Percentiles rank a stretch among this genome's conserved stretches.
phyloP scores from a whole-genome alignment of 2,329 filamentous ascomycete genomes.

The Sporothrix luriei region DNA sequence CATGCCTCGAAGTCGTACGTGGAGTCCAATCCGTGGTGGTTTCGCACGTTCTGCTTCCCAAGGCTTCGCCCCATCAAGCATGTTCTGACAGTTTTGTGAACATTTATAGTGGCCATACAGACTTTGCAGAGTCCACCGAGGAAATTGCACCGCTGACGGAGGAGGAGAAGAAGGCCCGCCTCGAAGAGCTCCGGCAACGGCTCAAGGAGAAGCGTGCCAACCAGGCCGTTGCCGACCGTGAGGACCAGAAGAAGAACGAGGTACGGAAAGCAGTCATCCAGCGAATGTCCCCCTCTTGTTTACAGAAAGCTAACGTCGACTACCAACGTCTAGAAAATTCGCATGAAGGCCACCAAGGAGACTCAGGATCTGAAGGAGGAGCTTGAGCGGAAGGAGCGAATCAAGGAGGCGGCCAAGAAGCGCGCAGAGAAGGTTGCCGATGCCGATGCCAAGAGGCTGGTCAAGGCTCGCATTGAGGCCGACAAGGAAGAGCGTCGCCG shows the following conservation, averaged over 20 bases:
- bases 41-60: neutral
- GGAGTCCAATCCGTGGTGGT: neutral
- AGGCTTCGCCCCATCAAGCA: no score
- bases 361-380: constrained; percentile 88
- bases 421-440: constrained; percentile 86
- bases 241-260: constrained; percentile 83
- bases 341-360: constrained; percentile 87
- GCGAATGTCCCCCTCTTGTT: neutral
- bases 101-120: constrained; percentile 68
- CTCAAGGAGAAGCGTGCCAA: constrained; percentile 71
- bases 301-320: neutral
- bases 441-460: constrained; percentile 79
- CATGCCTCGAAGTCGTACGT: constrained; percentile 82
- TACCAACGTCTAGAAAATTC: constrained; percentile 58
- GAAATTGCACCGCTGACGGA: constrained; percentile 88
- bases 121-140: constrained; percentile 92
- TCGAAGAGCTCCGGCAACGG: constrained; percentile 73
- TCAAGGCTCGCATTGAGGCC: constrained; percentile 90
- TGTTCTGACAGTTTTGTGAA: neutral
- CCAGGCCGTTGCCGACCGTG: constrained; percentile 72
- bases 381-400: constrained; percentile 80
- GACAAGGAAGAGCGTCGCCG: constrained; percentile 87
- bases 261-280: constrained; percentile 44
- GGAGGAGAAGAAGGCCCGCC: constrained; percentile 81
- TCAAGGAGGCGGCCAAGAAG: constrained; percentile 88